Conservation (phyloP, 2,329 filamentous ascomycete genomes). For the Clonostachys rosea region DNA sequence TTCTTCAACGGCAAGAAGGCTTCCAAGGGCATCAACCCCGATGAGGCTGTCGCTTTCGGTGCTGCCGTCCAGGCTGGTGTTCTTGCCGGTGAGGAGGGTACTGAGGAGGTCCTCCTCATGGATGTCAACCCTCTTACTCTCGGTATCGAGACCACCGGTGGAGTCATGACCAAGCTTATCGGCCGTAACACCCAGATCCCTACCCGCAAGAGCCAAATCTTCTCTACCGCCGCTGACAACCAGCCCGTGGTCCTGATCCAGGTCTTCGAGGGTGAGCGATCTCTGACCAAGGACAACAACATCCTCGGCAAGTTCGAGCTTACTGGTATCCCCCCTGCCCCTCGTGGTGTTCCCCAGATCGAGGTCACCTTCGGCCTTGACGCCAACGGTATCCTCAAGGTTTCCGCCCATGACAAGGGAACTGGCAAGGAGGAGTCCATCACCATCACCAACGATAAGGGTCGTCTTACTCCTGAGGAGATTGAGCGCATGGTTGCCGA, state of each 20-base stretch:
- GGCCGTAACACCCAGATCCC: constrained; percentile 92
- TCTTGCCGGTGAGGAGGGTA: constrained; percentile 81
- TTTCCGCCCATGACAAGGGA: constrained; percentile 94
- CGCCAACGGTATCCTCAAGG: constrained; percentile 97
- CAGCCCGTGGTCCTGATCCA: constrained; percentile 94
- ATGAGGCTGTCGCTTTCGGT: constrained; percentile 97
- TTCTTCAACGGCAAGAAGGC: constrained; percentile 95
- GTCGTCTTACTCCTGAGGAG: constrained; percentile 90
- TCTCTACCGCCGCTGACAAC: constrained; percentile 95
- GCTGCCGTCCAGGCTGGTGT: constrained; percentile 97
- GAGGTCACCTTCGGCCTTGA: constrained; percentile 98
- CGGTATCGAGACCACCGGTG: constrained; percentile 95
- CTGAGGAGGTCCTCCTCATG: constrained; percentile 83
- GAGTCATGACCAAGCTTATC: constrained; percentile 97
- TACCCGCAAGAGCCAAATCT: constrained; percentile 96
- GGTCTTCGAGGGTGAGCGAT: constrained; percentile 90
- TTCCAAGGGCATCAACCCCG: constrained; percentile 98
- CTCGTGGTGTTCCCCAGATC: constrained; percentile 95
- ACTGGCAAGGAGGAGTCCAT: constrained; percentile 97
- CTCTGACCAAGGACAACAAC: constrained; percentile 97
- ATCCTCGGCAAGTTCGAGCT: constrained; percentile 97
- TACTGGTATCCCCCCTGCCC: constrained; percentile 89
- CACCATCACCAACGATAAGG: constrained; percentile 99
- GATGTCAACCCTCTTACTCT: constrained; percentile 95
- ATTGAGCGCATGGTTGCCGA: constrained; percentile 99